Base-by-base conservation (phyloP, 345 rosid species). In the Kandelia obovata region DNA sequence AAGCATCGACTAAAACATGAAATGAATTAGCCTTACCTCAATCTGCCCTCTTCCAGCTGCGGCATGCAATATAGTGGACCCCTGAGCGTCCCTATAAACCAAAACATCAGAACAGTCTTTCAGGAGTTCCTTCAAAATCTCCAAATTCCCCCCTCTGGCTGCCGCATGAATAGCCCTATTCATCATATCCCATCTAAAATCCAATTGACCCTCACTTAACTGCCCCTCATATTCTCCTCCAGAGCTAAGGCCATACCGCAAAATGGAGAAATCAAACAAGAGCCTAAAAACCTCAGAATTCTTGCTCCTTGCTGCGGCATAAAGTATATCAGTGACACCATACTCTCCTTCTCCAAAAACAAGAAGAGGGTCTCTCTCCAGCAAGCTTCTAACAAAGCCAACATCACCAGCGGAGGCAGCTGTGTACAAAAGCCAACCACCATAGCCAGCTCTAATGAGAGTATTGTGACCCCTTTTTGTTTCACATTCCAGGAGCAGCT, bases 331-430 rank as follows among this genome's bases (percentile, higher is more conserved):
- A 37, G 95, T 90, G 5, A 95, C 91, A 16, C 99, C 97, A 73
- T 89, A 92, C 72, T 95, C 99, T 53, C 99, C 99, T 81, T 95
- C 99, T 20, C 97, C 96, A 52, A 92, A 92, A 63, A 95, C 97
- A 60, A 95, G 92, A 67, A 88, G 82, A 49, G 96, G 88, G 81
- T 90, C 96, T 82, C 86, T 87, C 75, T 78, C 87, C 20, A 95
- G 4, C 77, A 95, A 74, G 52, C 81, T 82, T 59, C 78, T 84
- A 3, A 92, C 93, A 68, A 92, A 95, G 8, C 61, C 82, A 58
- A 87, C 64, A 68, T 95, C 97, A 46, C 99, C 93, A 62, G 97
- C 96, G 26, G 97, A 89, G 39, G 96, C 96, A 32, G 96, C 97
- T 23, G 99, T 92, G 83, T 95, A 95, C 35, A 95, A 70, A 10